Base-by-base conservation (phyloP, 805 yeast genomes). In the Candida schatavii region DNA sequence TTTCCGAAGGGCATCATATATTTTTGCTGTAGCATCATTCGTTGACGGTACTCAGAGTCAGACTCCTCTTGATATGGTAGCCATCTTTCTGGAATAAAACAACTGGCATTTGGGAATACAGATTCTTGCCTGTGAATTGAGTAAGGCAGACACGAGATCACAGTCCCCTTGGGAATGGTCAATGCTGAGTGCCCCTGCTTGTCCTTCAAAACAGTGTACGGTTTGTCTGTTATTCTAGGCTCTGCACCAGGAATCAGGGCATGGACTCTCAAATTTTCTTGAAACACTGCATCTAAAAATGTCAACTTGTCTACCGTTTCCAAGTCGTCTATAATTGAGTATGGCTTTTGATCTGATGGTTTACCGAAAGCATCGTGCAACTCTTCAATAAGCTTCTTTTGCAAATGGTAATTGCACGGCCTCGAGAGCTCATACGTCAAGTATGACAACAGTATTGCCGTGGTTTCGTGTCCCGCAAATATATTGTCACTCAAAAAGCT, bases 401-500 rank as follows among this genome's bases (percentile, higher is more conserved):
- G 90, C 47, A 76, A 66, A 14, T 59, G 54, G 4, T 50, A 45
- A 47, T 78, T 64, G 11, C 58, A 55, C 0, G 79, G 79, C 43
- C 78, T 62, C 2, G 86, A 80, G 28, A 83, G 54, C 52, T 81
- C 80, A 64, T 77, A 83, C 17, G 77, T 66, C 40, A 78, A 59
- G 54, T 75, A 84, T 0, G 86, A 67, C 44, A 83, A 56, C n/a
- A 81, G 79, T 5, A 79, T 71, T 0, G 85, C 87, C 1, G 86
- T 82, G 4, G 90, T 83, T 53, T 83, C 85, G 54, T 84, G 89
- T 3, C 90, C 90, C 0, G 90, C 90, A 35, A 84, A 82, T 29
- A 83, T 70, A 55, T 83, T 87, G 52, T 83, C 90, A 35, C 75
- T 59, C 15, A 70, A 46, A 43, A 68, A 65, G 0, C 72, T 59